These are phyloP conservation scores for Phoenix dactylifera DNA, from an alignment of 176 grass and related monocot genomes.

Conservation along the genomic window DNA sequence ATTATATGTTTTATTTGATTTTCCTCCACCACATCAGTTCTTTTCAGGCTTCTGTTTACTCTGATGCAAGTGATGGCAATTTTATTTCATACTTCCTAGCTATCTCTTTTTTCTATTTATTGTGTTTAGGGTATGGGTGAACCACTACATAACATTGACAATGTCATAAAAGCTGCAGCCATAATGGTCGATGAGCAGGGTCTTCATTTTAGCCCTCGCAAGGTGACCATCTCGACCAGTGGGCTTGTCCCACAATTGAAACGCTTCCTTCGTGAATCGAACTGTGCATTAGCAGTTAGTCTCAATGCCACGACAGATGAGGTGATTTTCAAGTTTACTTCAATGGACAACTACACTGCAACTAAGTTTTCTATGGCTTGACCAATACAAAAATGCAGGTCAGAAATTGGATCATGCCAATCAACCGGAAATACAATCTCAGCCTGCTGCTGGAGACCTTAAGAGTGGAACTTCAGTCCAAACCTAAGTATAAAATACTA, in stretches of 20 bases:
- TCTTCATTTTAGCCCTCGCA: slow-evolving; percentile 90
- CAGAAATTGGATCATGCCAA: slow-evolving; percentile 97
- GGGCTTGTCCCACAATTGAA: slow-evolving; percentile 85
- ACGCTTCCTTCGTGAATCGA: slow-evolving; percentile 67
- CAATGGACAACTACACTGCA: not conserved
- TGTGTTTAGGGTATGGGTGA: slow-evolving; percentile 79
- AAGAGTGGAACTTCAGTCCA: slow-evolving; percentile 47
- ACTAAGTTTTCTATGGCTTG: too few species aligned
- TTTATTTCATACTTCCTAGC: not conserved
- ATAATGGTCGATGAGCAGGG: slow-evolving; percentile 95
- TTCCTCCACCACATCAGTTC: too few species aligned
- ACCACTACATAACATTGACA: slow-evolving; percentile 87
- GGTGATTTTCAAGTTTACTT: slow-evolving; percentile 26
- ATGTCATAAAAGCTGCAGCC: slow-evolving; percentile 62
- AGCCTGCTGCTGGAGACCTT: slow-evolving; percentile 64
- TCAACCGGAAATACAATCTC: slow-evolving; percentile 91
- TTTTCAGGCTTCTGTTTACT: too few species aligned
- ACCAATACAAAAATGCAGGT: slow-evolving; percentile 39
- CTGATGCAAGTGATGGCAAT: too few species aligned
- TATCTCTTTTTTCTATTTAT: slow-evolving; percentile 16
- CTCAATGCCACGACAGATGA: slow-evolving; percentile 98
- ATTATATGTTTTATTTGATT: too few species aligned
- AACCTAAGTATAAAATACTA: slow-evolving; percentile 56
- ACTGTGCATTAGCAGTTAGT: slow-evolving; percentile 73
- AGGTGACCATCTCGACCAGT: slow-evolving; percentile 85